These are phyloP conservation scores for Crithidia expoeki DNA, from an alignment of 208 protist species.

Conservation along the genomic window DNA sequence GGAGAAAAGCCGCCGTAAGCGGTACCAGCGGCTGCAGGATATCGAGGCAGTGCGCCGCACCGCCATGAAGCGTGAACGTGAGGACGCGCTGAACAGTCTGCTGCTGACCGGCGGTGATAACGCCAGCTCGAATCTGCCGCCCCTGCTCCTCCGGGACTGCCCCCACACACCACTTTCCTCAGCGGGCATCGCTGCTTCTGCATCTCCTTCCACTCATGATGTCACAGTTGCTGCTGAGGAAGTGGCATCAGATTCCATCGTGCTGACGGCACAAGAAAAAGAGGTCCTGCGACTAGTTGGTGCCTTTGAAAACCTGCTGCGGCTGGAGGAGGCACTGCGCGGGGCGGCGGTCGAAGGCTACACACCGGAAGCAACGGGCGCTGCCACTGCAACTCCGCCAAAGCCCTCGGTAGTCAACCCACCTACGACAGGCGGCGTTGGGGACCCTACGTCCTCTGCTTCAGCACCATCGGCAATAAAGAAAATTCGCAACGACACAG, in stretches of 20 bases:
- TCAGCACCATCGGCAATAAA: conserved; percentile 12
- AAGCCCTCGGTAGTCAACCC: conserved; percentile 8
- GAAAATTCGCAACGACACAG: conserved; percentile 9
- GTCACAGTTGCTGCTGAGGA: background rate
- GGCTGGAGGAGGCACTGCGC: conserved; percentile 50
- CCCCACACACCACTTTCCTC: background rate
- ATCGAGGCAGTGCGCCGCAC: conserved; percentile 71
- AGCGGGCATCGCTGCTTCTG: background rate
- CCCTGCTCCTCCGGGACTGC: conserved; percentile 14
- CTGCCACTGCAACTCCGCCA: background rate
- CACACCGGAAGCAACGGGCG: background rate
- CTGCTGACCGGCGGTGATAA: conserved; percentile 33
- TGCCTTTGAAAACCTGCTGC: conserved; percentile 84
- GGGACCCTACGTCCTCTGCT: background rate
- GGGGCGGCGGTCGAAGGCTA: conserved; percentile 24
- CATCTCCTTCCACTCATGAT: background rate
- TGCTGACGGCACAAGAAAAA: conserved; percentile 34
- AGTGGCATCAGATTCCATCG: background rate
- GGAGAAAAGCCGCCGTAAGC: conserved; percentile 75
- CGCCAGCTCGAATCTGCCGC: conserved; percentile 2
- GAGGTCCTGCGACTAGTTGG: conserved; percentile 67
- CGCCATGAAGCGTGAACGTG: conserved; percentile 88
- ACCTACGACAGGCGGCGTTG: conserved; percentile 12
- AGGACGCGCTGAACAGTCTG: conserved; percentile 74
- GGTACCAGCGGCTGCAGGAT: conserved; percentile 74